These are phyloP conservation scores for Fusarium aywerte DNA, from an alignment of 2,329 filamentous ascomycete species.

Conservation along the genomic window DNA sequence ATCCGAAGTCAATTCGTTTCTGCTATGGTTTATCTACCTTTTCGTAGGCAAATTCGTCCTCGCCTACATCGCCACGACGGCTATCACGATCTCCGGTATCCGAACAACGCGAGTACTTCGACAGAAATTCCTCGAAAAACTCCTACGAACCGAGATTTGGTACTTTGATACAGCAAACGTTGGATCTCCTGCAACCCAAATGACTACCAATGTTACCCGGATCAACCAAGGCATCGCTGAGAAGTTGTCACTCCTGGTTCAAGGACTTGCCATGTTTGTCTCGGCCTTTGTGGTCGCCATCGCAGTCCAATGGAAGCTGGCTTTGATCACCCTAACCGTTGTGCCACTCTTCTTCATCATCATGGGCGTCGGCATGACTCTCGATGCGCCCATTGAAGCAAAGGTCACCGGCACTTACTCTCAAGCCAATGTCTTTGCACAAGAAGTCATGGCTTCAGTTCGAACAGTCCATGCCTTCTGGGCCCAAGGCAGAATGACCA, in stretches of 20 bases:
- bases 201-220: slow-evolving; percentile 51
- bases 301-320: slow-evolving; percentile 55
- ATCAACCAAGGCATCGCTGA: slow-evolving; percentile 55
- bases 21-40: slow-evolving; percentile 34
- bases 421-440: slow-evolving; percentile 48
- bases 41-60: slow-evolving; percentile 31
- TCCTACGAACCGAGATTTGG: slow-evolving; percentile 32
- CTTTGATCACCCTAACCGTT: slow-evolving; percentile 52
- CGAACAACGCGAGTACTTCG: slow-evolving; percentile 30
- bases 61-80: slow-evolving; percentile 12
- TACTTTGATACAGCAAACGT: slow-evolving; percentile 29
- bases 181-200: slow-evolving; percentile 45
- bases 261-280: slow-evolving; percentile 52
- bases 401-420: slow-evolving; percentile 48
- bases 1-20: slow-evolving; percentile 17
- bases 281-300: slow-evolving; percentile 54
- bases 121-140: slow-evolving; percentile 17
- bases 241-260: slow-evolving; percentile 52
- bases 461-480: slow-evolving; percentile 58
- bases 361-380: slow-evolving; percentile 40
- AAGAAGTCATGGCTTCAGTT: slow-evolving; percentile 51
- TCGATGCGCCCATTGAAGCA: slow-evolving; percentile 48
- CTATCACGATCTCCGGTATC: slow-evolving; percentile 21
- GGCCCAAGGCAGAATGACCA: slow-evolving; percentile 51
- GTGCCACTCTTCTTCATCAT: slow-evolving; percentile 46